Conservation (phyloP, 495 filamentous ascomycete genomes). For the Penicillium coprophilum region DNA sequence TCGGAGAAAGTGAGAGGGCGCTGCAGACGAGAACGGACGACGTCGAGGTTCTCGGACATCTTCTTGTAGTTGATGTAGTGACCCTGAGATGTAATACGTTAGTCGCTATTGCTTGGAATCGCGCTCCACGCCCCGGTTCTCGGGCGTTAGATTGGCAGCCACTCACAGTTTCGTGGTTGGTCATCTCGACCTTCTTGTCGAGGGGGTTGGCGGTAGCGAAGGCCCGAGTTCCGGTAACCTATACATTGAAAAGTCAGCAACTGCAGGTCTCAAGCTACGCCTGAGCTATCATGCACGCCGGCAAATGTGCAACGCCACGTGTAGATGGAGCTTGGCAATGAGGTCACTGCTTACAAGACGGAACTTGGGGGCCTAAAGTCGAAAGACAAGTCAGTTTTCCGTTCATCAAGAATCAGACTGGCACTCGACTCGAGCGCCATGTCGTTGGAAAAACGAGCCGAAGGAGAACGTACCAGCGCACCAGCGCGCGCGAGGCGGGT, state of each 20-base stretch:
- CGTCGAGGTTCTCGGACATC: conserved; percentile 94
- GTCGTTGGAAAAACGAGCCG: conserved; percentile 4
- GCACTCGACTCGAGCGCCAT: conserved; percentile 8
- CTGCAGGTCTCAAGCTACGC: conserved; percentile 1
- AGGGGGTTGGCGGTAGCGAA: conserved; percentile 65
- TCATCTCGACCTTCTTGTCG: conserved; percentile 79
- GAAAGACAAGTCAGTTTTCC: conserved; percentile 27
- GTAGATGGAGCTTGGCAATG: conserved; percentile 6
- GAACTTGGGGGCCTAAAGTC: conserved; percentile 46
- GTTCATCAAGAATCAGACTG: conserved; percentile 7
- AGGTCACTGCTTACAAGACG: conserved; percentile 52
- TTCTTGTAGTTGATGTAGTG: conserved; percentile 86
- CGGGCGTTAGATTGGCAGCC: conserved; percentile 1
- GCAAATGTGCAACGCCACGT: conserved; percentile 11
- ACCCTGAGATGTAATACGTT: conserved; percentile 43
- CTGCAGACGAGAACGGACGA: conserved; percentile 86
- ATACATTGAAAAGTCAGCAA: conserved; percentile 21
- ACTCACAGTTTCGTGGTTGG: conserved; percentile 67
- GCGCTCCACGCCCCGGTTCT: not conserved
- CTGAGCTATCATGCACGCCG: conserved; percentile 5
- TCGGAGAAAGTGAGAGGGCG: conserved; percentile 92
- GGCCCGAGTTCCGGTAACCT: conserved; percentile 54
- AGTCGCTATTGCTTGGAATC: not conserved
- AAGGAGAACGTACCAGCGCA: conserved; percentile 52
- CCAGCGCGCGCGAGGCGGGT: conserved; percentile 56